These are phyloP conservation scores for Hygrophorus russula DNA, from an alignment of 768 basidiomycete species.

Conservation along the genomic window DNA sequence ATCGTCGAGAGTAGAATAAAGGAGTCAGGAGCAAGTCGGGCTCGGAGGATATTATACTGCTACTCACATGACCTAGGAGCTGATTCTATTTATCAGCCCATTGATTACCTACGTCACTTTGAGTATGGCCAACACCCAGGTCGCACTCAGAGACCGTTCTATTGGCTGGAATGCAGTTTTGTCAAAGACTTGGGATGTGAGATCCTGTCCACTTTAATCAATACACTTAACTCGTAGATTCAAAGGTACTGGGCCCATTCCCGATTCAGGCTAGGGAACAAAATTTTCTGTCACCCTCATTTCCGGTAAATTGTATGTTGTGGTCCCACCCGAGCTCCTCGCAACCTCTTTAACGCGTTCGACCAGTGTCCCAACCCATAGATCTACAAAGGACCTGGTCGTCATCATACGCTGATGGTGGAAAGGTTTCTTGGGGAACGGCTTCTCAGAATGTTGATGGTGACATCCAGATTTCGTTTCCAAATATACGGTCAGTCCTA, in stretches of 20 bases:
- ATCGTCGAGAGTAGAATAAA: conserved; percentile 18
- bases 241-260: conserved; percentile 71
- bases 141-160: not conserved
- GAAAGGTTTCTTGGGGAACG: conserved; percentile 47
- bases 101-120: not conserved
- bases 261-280: conserved; percentile 80
- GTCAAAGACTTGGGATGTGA: conserved; percentile 27
- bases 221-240: not conserved
- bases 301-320: conserved; percentile 50
- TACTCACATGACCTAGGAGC: not conserved
- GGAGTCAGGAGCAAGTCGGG: not conserved
- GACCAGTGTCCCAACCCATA: conserved; percentile 37
- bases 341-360: conserved; percentile 6
- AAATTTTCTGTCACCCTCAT: conserved; percentile 69
- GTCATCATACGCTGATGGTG: conserved; percentile 59
- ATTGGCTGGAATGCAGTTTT: conserved; percentile 16
- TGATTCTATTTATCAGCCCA: not conserved
- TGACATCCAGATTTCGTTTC: conserved; percentile 50
- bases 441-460: conserved; percentile 30
- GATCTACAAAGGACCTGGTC: conserved; percentile 42
- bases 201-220: conserved; percentile 6
- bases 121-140: conserved; percentile 2
- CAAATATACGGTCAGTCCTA: conserved; percentile 38
- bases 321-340: conserved; percentile 1
- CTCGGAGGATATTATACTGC: not conserved